Base-by-base conservation (phyloP, 306 rosid species). In the Vigna unguiculata region DNA sequence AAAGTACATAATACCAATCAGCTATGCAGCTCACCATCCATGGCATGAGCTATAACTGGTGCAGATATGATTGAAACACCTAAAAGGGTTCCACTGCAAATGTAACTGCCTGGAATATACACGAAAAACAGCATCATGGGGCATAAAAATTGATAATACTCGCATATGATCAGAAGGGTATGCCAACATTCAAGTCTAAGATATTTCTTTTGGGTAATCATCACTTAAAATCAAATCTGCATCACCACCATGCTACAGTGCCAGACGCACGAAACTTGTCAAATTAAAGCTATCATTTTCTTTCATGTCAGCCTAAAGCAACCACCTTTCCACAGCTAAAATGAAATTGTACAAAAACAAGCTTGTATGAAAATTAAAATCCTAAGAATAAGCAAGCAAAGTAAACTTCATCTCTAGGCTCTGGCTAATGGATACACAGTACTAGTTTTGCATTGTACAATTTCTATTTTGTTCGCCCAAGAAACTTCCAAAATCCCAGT, bases 1-100 rank as follows among this genome's bases (percentile, higher is more conserved):
- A 57, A 78, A 81, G 79, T 68, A 77, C 71, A 81, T 20, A 75
- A 78, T 74, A 81, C 69, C 65, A 67, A 72, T 65, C 30, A 75
- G 46, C 46, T 74, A 28, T 71, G 75, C 69, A 61, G 51, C 93
- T 92, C 75, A 88, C 97, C 96, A 60, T 92, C 92, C 85, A 88
- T 83, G 81, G 93, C 85, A 81, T 88, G 81, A 64, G 83, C 83
- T 69, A 80, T 68, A 78, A 76, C 65, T 24, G 92, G 81, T 54
- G 91, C 83, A 65, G 79, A 36, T 19, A 88, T 81, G 78, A 85
- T 70, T 4, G 96, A 81, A 54, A 82, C 81, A 4, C 86, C 91
- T 72, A 90, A 64, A 57, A 89, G 75, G 73, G 81, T 76, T 82
- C 86, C 90, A 45, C 58, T 17, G 53, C 80, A 48, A 16, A 72